Percentiles rank a stretch among this genome's conserved stretches.
Conservation (phyloP, 805 yeast genomes). For the Hanseniaspora nectarophila region DNA sequence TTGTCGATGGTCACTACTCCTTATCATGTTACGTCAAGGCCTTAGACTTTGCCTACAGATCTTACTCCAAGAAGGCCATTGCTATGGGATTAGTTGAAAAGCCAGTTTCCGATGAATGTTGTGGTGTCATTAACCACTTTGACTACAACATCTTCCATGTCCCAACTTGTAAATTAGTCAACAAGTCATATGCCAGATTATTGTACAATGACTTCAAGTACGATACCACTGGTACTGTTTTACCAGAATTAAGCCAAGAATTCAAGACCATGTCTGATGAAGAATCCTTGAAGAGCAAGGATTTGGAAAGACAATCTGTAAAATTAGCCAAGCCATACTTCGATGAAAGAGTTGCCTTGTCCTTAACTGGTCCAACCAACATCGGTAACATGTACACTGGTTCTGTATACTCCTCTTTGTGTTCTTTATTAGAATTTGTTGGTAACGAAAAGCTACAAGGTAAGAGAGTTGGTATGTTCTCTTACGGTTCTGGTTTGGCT, state of each 20-base stretch:
- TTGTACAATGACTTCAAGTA: slow-evolving; percentile 75
- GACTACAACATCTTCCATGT: slow-evolving; percentile 96
- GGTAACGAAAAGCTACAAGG: slow-evolving; percentile 63
- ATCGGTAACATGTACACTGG: slow-evolving; percentile 98
- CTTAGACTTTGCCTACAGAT: slow-evolving; percentile 70
- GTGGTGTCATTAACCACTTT: slow-evolving; percentile 60
- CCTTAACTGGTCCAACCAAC: slow-evolving; percentile 81
- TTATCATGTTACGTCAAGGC: slow-evolving; percentile 89
- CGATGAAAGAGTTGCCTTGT: slow-evolving; percentile 61
- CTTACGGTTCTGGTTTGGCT: slow-evolving; percentile 97
- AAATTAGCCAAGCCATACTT: slow-evolving; percentile 58
- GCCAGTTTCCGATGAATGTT: slow-evolving; percentile 40
- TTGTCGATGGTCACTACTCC: slow-evolving; percentile 94
- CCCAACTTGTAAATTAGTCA: slow-evolving; percentile 91
- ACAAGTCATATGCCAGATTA: slow-evolving; percentile 85
- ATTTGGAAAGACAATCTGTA: slow-evolving; percentile 74
- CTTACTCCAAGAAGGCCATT: slow-evolving; percentile 66
- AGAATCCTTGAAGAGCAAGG: slow-evolving; percentile 64
- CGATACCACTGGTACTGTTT: slow-evolving; percentile 42
- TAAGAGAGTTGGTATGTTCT: slow-evolving; percentile 83
- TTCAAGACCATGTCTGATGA: slow-evolving; percentile 34
- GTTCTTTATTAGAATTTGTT: slow-evolving; percentile 66
- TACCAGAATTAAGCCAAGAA: slow-evolving; percentile 44
- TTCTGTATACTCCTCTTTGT: slow-evolving; percentile 74
- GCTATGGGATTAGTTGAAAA: slow-evolving; percentile 37